Evolutionary conservation across 2,329 filamentous ascomycete genomes (phyloP), one percentile per base, ranked within the genome.

Genomic region (Aspergillus candidus): DNA sequence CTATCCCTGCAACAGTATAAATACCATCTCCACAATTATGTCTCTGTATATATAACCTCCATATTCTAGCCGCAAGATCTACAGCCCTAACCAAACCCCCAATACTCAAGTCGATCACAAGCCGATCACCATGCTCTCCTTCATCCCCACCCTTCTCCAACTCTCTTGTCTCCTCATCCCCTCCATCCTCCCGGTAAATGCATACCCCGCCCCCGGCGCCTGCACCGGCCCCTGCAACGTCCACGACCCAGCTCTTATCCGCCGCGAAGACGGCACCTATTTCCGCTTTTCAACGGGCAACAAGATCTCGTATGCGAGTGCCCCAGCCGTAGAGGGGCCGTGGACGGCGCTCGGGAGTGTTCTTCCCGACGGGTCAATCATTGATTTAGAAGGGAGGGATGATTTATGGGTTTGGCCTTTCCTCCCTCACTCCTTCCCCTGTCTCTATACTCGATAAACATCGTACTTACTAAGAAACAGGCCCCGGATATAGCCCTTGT

Each of bases 401-500:
- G 74, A 78, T 53, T 66, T 77, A 10, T 78, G 75, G 75, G 70
- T 72, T 59, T 14, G 60, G 55, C 13, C 12, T 35, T 15, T 22
- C 35, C 13, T 34, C n/a, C 3, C 27, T 33, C 22, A 5, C 12
- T 38, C 14, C 11, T 12, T n/a, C 10, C 22, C 36, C 11, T 37
- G 31, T 12, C 11, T 8, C 30, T 22, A 5, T n/a, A 32, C 7
- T 8, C 7, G 8, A 8, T 13, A 2, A 15, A 34, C n/a, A 12
- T 11, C 3, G 11, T 6, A 14, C n/a, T n/a, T 15, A 14, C 35
- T 29, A 14, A 10, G 4, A 14, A 10, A 22, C 36, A 82, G 80
- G 83, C 83, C 2, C 83, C 83, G 0, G 82, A 86, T 51, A 76
- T 82, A 11, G 62, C 68, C 13, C 65, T 76, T 12, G 70, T 85